These are phyloP conservation scores for Maudiozyma turicensis DNA, from an alignment of 805 yeast genomes.

Conservation along the genomic window DNA sequence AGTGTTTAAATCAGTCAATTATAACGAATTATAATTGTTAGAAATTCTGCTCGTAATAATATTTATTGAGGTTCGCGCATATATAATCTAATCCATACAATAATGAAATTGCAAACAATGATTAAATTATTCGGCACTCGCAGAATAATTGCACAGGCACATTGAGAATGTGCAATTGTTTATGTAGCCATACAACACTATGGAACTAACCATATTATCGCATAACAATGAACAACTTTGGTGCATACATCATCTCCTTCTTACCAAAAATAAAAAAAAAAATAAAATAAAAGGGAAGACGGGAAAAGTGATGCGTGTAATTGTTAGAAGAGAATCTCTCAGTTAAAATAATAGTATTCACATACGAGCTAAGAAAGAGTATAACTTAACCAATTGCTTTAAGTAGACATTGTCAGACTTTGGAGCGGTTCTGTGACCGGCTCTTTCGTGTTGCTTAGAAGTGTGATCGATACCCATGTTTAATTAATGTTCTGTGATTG, in stretches of 20 bases:
- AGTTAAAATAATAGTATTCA: constrained; percentile 16
- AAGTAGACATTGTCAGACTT: constrained; percentile 98
- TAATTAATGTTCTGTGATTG: neutral
- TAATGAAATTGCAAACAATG: neutral
- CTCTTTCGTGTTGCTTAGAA: constrained; percentile 90
- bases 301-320: neutral
- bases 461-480: constrained; percentile 96
- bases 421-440: constrained; percentile 98
- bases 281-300: neutral
- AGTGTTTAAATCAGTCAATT: neutral
- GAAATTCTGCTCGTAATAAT: constrained; percentile 7
- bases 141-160: constrained; percentile 2
- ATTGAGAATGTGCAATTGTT: neutral
- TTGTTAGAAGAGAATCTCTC: constrained; percentile 18
- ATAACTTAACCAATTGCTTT: constrained; percentile 93
- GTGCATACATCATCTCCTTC: no score
- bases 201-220: no score
- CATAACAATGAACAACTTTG: no score
- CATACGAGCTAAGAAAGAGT: constrained; percentile 99
- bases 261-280: no score
- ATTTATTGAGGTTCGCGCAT: constrained; percentile 2
- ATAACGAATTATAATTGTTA: neutral
- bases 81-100: neutral
- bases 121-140: constrained; percentile 4
- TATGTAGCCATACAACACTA: no score